These are phyloP conservation scores for Sphaerobolus stellatus DNA, from an alignment of 1,284 basidiomycete species.

Conservation along the genomic window DNA sequence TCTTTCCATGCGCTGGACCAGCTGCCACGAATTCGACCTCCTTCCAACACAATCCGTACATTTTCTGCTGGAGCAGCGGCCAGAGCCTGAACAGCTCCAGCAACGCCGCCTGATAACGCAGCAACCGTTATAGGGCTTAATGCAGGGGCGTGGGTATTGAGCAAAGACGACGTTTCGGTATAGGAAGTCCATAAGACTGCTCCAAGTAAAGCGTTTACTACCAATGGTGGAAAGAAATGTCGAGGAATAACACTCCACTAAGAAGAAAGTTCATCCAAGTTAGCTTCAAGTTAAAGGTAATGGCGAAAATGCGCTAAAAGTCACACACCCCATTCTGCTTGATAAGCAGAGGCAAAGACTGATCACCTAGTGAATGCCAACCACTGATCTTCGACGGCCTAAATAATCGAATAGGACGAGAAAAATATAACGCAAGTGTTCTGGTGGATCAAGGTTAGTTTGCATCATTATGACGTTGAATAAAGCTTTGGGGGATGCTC, in stretches of 20 bases:
- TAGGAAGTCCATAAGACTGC: slow-evolving; percentile 78
- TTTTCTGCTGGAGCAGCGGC: slow-evolving; percentile 79
- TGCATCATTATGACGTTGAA: no score
- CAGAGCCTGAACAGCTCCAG: slow-evolving; percentile 69
- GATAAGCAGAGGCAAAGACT: slow-evolving; percentile 59
- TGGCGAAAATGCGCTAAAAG: no score
- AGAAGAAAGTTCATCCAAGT: slow-evolving; percentile 7
- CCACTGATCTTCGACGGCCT: slow-evolving; percentile 79
- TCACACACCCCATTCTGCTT: slow-evolving; percentile 69
- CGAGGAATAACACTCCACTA: slow-evolving; percentile 68
- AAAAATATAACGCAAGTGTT: slow-evolving; percentile 68
- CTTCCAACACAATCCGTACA: slow-evolving; percentile 64
- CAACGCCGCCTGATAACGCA: slow-evolving; percentile 63
- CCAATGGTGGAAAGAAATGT: slow-evolving; percentile 75
- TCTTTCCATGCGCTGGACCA: slow-evolving; percentile 65
- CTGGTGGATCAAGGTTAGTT: slow-evolving; percentile 30
- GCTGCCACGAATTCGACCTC: slow-evolving; percentile 55
- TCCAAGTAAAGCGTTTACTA: slow-evolving; percentile 64
- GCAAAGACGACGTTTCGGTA: slow-evolving; percentile 44
- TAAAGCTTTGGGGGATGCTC: not conserved
- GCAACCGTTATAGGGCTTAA: slow-evolving; percentile 50
- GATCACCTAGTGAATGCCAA: slow-evolving; percentile 68
- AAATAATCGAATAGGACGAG: slow-evolving; percentile 72
- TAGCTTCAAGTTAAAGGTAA: slow-evolving; percentile 2
- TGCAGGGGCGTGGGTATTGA: slow-evolving; percentile 38